These are phyloP conservation scores for Trifolium dubium DNA, from an alignment of 306 rosid genomes.

Conservation along the genomic window DNA sequence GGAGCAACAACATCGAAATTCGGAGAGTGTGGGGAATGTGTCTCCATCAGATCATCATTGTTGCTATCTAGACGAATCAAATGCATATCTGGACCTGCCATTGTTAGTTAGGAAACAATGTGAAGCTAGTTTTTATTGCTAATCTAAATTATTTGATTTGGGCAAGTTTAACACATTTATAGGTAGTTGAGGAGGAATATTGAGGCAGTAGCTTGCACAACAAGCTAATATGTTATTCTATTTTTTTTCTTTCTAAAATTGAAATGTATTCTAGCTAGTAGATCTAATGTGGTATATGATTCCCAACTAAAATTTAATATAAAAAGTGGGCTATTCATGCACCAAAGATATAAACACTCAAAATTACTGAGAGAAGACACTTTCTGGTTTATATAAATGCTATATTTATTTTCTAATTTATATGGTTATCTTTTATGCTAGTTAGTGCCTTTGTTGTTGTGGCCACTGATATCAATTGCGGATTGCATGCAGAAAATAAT, in stretches of 20 bases:
- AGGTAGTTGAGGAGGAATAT: constrained; percentile 39
- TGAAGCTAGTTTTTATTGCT: constrained; percentile 8
- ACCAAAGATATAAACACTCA: no score
- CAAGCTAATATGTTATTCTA: constrained; percentile 4
- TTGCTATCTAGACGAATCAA: not conserved
- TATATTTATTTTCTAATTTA: no score
- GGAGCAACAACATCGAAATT: no score
- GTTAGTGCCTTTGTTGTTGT: no score
- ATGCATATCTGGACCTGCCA: constrained; percentile 1
- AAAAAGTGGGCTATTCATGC: not conserved
- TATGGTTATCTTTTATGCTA: no score
- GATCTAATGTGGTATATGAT: not conserved
- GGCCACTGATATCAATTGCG: no score
- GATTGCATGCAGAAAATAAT: no score
- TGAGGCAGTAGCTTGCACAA: constrained; percentile 32
- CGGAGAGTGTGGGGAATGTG: not conserved
- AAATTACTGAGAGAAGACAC: no score
- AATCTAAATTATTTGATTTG: not conserved
- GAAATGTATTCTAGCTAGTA: no score
- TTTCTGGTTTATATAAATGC: no score
- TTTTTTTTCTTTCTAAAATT: not conserved
- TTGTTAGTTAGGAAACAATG: not conserved
- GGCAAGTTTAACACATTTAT: constrained; percentile 23
- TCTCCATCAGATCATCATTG: not conserved
- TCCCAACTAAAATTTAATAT: not conserved